Evolutionary conservation across 257 asterid species (phyloP).

Genomic region (Nicotiana obtusifolia): DNA sequence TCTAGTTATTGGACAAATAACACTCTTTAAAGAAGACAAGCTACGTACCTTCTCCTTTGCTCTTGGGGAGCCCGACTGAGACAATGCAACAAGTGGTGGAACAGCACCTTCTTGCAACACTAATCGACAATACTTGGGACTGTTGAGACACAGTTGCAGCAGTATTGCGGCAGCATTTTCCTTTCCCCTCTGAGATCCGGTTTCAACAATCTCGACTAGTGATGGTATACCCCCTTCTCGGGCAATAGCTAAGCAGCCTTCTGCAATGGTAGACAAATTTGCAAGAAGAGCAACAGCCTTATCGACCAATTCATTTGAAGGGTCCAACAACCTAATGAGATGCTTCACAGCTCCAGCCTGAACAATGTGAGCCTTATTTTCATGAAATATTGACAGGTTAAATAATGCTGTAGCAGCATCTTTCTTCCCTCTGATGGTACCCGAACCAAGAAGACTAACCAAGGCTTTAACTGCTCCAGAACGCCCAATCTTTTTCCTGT

Average conservation of each 20-base stretch:
- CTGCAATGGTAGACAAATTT: constrained; percentile 64
- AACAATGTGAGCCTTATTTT: constrained; percentile 85
- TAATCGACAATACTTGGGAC: constrained; percentile 57
- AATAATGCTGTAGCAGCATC: constrained; percentile 94
- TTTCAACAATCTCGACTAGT: constrained; percentile 78
- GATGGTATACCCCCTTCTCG: constrained; percentile 77
- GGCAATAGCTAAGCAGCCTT: constrained; percentile 87
- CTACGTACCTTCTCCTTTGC: constrained; percentile 83
- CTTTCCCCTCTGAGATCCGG: constrained; percentile 82
- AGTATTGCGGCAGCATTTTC: constrained; percentile 86
- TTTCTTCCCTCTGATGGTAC: constrained; percentile 80
- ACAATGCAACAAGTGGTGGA: constrained; percentile 89
- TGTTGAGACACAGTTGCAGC: constrained; percentile 74
- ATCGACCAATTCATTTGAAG: constrained; percentile 69
- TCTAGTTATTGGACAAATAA: constrained; percentile 10
- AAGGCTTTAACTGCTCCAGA: constrained; percentile 76
- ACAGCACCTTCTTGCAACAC: constrained; percentile 97
- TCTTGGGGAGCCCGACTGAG: constrained; percentile 85
- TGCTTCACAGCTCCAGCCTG: constrained; percentile 86
- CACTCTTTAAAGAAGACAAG: background rate
- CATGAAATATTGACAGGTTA: constrained; percentile 79
- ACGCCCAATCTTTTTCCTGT: constrained; percentile 70
- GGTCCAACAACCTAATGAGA: constrained; percentile 64
- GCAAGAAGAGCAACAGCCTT: constrained; percentile 93
- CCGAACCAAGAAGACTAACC: constrained; percentile 71